phyloP scores from a whole-genome alignment of 768 basidiomycete genomes.

The Auricularia sp. region DNA sequence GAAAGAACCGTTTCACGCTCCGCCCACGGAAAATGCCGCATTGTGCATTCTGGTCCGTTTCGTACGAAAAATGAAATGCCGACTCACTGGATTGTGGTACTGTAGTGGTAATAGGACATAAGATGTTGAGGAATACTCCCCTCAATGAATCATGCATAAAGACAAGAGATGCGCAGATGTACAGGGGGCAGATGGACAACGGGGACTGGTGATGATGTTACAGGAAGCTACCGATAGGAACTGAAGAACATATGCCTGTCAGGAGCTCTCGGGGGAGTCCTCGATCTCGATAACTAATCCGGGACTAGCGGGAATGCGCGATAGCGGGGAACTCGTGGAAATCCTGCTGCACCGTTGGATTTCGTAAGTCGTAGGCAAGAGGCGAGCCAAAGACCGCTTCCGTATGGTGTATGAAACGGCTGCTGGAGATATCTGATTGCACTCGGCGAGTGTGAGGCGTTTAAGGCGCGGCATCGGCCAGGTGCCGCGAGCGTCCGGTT shows the following conservation, averaged over 20 bases:
- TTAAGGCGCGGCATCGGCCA: neutral
- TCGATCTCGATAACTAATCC: neutral
- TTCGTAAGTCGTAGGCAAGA: neutral
- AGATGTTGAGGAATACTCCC: too few relatives aligned
- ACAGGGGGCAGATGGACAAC: too few relatives aligned
- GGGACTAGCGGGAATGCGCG: neutral
- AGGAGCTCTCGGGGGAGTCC: neutral
- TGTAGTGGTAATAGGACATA: too few relatives aligned
- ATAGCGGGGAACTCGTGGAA: neutral
- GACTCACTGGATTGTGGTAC: too few relatives aligned
- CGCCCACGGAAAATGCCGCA: neutral
- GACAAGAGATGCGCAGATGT: too few relatives aligned
- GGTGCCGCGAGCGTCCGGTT: neutral
- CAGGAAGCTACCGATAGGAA: too few relatives aligned
- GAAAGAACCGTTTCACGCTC: neutral
- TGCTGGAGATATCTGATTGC: neutral
- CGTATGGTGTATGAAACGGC: neutral
- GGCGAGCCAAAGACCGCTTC: neutral
- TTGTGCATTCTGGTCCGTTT: too few relatives aligned
- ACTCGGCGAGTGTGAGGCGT: neutral
- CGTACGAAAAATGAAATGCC: too few relatives aligned
- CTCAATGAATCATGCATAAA: too few relatives aligned
- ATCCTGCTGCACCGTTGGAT: neutral
- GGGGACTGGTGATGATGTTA: too few relatives aligned
- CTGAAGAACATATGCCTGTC: too few relatives aligned